These are phyloP conservation scores for Candida morakotiae DNA, from an alignment of 805 yeast genomes.

Conservation along the genomic window DNA sequence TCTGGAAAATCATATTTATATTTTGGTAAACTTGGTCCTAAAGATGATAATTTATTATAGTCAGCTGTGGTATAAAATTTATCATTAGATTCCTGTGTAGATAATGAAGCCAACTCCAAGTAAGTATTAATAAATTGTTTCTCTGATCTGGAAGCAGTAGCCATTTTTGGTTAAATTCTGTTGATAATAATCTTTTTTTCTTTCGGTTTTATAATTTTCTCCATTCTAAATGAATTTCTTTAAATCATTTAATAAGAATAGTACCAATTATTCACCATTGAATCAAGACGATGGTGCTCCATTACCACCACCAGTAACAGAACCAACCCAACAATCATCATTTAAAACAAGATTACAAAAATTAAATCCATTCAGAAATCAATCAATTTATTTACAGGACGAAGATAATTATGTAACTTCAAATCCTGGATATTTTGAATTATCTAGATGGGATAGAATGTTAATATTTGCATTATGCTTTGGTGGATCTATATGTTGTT, in stretches of 20 bases:
- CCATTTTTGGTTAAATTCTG: background rate
- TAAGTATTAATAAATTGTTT: slow-evolving; percentile 47
- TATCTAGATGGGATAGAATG: slow-evolving; percentile 46
- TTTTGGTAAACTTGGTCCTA: slow-evolving; percentile 49
- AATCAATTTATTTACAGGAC: slow-evolving; percentile 37
- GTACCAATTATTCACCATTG: slow-evolving; percentile 28
- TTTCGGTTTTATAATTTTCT: background rate
- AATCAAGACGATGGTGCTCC: slow-evolving; percentile 24
- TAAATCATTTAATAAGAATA: slow-evolving; percentile 22
- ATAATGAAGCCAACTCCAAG: slow-evolving; percentile 43
- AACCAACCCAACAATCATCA: slow-evolving; percentile 11
- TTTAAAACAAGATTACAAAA: slow-evolving; percentile 28
- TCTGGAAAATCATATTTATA: slow-evolving; percentile 33
- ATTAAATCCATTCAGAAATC: slow-evolving; percentile 36
- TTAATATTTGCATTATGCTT: slow-evolving; percentile 40
- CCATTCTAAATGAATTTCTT: slow-evolving; percentile 32
- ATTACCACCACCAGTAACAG: slow-evolving; percentile 31
- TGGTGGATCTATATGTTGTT: slow-evolving; percentile 39
- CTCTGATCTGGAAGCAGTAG: slow-evolving; percentile 20
- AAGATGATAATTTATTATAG: slow-evolving; percentile 23
- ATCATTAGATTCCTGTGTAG: slow-evolving; percentile 31
- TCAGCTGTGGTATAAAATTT: slow-evolving; percentile 30
- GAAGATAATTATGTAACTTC: slow-evolving; percentile 41
- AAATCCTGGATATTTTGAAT: slow-evolving; percentile 41
- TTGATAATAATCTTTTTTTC: background rate